These are phyloP conservation scores for Ganoderma meredithae DNA, from an alignment of 1,284 basidiomycete species.

Conservation along the genomic window DNA sequence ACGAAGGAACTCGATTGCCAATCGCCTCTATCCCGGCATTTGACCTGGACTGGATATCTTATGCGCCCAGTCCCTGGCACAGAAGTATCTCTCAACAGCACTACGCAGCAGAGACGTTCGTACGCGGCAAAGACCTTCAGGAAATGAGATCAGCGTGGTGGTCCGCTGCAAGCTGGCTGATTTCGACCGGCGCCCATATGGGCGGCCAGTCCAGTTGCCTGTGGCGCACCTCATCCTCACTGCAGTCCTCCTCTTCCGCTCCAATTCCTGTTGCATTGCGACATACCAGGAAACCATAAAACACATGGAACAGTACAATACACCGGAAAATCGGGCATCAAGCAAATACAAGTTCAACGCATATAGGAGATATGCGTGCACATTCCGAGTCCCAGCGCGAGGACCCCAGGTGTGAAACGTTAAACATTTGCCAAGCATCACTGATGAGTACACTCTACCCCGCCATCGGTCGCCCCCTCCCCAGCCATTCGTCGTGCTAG, in stretches of 20 bases:
- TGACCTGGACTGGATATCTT: slow-evolving; percentile 12
- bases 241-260: neutral
- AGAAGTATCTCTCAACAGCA: slow-evolving; percentile 17
- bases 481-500: slow-evolving; percentile 38
- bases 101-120: slow-evolving; percentile 11
- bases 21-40: slow-evolving; percentile 19
- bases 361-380: neutral
- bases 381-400: neutral
- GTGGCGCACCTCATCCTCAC: slow-evolving; percentile 5
- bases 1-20: slow-evolving; percentile 13
- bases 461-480: slow-evolving; percentile 20
- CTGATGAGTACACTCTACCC: slow-evolving; percentile 34
- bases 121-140: slow-evolving; percentile 19
- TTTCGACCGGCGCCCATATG: slow-evolving; percentile 21
- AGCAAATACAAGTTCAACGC: neutral
- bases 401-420: no score
- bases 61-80: slow-evolving; percentile 16
- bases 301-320: neutral
- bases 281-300: neutral
- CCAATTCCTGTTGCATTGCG: neutral
- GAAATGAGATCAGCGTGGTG: slow-evolving; percentile 24
- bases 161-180: slow-evolving; percentile 25
- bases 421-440: slow-evolving; percentile 17
- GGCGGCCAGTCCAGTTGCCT: slow-evolving; percentile 6
- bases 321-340: neutral